Base-by-base conservation (phyloP, 148 eudicot species). In the Rheum nobile region DNA sequence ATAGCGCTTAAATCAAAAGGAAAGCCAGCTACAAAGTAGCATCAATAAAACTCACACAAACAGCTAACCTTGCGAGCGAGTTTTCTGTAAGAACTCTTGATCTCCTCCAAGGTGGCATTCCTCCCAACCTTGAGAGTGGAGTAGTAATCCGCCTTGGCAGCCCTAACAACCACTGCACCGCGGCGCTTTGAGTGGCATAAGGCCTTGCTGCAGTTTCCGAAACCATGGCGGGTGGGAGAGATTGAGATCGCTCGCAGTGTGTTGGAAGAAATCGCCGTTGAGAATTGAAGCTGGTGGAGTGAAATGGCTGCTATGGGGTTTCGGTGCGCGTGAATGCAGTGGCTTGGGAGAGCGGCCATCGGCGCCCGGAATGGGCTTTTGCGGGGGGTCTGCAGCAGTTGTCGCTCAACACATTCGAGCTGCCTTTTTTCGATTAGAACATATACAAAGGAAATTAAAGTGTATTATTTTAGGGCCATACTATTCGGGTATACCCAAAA, bases 41-140 rank as follows among this genome's bases (percentile, higher is more conserved):
- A 32, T 59, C 14, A 54, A 37, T 55, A n/a, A 50, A 32, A 72
- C 32, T 14, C 65, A 73, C 43, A 19, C 7, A 17, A 52, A 28
- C 67, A 61, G 67, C 67, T 28, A 75, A 92, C 98, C 98, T 88
- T 85, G 74, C 97, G 94, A 75, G 98, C 98, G 74, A 93, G 96
- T 47, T 80, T 85, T 10, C 92, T 85, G 68, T 91, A 93, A 72
- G 98, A 85, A 67, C 75, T 57, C 82, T 93, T 93, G 67, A 93
- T 89, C 67, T 93, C 88, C 42, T 82, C 89, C 83, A 91, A 74
- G 22, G 82, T 80, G 2, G 98, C 92, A 76, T 82, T 89, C 43
- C 84, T 85, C 67, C 75, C 50, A 59, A 93, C 84, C 68, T 88
- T 83, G 35, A 93, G 79, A 72, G 88, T 82, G 14, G 84, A 24